These are phyloP conservation scores for Rhizoclosmatium globosum DNA, from an alignment of 192 early-diverging fungal genomes.

Conservation along the genomic window DNA sequence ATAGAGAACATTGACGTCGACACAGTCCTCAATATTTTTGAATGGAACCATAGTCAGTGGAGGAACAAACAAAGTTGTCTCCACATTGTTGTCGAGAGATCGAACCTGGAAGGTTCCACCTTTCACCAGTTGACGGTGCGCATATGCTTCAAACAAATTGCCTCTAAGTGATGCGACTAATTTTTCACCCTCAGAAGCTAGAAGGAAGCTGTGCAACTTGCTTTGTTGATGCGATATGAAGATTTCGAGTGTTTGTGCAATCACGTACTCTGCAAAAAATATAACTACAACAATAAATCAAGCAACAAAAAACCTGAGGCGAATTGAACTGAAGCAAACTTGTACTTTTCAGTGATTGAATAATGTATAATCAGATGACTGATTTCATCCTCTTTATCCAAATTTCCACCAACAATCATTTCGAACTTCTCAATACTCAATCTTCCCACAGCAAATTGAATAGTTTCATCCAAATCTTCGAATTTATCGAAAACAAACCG, in stretches of 20 bases:
- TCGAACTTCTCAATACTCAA: background rate
- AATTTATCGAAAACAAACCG: background rate
- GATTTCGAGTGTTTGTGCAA: background rate
- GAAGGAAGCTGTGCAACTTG: slow-evolving; percentile 6
- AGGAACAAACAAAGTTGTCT: background rate
- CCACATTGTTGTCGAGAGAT: slow-evolving; percentile 5
- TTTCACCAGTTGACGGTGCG: background rate
- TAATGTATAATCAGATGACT: background rate
- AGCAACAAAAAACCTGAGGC: too few species aligned
- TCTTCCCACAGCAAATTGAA: background rate
- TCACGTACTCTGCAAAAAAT: background rate
- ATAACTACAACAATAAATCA: too few species aligned
- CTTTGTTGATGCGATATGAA: slow-evolving; percentile 6
- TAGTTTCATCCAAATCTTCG: background rate
- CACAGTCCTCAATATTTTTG: slow-evolving; percentile 13
- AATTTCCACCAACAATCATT: background rate
- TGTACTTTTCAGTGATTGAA: too few species aligned
- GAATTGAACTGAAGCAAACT: too few species aligned
- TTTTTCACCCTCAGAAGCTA: slow-evolving; percentile 1
- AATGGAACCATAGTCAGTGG: background rate
- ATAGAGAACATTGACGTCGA: background rate
- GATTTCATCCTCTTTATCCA: background rate
- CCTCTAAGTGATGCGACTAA: background rate
- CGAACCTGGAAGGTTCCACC: background rate
- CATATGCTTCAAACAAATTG: slow-evolving; percentile 15